Evolutionary conservation across 1,284 basidiomycete genomes (phyloP).

Genomic region (Sphagnurus paluster): DNA sequence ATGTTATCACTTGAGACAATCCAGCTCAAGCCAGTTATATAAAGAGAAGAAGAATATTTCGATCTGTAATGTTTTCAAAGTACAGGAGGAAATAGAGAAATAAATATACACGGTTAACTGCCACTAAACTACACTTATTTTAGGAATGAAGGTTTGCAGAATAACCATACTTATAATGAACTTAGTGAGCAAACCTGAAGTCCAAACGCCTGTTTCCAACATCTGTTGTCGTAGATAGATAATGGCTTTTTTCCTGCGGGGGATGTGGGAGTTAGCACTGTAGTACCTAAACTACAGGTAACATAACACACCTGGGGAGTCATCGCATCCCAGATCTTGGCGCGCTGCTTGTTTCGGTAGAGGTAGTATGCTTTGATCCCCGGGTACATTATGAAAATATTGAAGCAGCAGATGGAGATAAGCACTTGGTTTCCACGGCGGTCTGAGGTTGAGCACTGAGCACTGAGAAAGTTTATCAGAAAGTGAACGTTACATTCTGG

Average conservation of each 20-base stretch:
- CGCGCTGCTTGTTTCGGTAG: conserved; percentile 50
- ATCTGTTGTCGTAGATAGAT: conserved; percentile 43
- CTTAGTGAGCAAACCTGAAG: conserved; percentile 45
- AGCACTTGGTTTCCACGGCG: conserved; percentile 48
- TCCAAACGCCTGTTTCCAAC: conserved; percentile 42
- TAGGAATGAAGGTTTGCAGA: no score
- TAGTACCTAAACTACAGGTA: no score
- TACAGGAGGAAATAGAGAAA: no score
- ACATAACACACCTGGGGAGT: conserved; percentile 38
- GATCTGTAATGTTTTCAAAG: no score
- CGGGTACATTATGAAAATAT: conserved; percentile 51
- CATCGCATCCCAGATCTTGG: conserved; percentile 53
- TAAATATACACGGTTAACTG: no score
- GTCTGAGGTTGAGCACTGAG: conserved; percentile 38
- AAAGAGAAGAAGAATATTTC: no score
- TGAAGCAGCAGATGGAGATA: conserved; percentile 46
- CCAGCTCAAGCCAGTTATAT: no score
- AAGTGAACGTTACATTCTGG: conserved; percentile 51
- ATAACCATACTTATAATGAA: no score
- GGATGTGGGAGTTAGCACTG: no score
- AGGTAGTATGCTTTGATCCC: conserved; percentile 50
- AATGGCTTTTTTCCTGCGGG: conserved; percentile 39
- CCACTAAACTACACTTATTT: no score
- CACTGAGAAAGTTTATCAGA: no score
- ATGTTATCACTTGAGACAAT: no score